Evolutionary conservation across 2,329 filamentous ascomycete genomes (phyloP).

Genomic region (Neofusicoccum cordaticola): DNA sequence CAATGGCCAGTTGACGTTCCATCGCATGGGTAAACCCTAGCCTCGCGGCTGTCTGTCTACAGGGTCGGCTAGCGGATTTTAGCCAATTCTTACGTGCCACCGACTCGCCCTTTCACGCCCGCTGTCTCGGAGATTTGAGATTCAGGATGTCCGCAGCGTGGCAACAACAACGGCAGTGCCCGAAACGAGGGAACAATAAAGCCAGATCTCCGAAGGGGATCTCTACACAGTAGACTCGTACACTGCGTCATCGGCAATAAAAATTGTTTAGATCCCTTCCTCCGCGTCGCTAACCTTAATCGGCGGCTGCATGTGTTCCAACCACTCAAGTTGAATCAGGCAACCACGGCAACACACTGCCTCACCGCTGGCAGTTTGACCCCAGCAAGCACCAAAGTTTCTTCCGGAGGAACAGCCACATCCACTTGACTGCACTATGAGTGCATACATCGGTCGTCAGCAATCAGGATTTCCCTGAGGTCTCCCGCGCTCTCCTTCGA

Average conservation of each 20-base stretch:
- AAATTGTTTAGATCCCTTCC: background rate
- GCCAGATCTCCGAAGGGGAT: too few species aligned
- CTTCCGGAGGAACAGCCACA: background rate
- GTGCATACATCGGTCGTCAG: too few species aligned
- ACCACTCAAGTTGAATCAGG: background rate
- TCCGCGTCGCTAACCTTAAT: background rate
- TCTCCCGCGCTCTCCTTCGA: too few species aligned
- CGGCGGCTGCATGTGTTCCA: background rate
- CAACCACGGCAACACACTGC: too few species aligned
- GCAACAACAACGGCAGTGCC: background rate
- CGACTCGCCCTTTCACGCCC: background rate
- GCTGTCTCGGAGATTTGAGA: background rate
- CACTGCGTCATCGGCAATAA: too few species aligned
- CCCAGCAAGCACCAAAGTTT: background rate
- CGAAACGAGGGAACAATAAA: too few species aligned
- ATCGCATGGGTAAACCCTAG: background rate
- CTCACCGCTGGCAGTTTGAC: background rate
- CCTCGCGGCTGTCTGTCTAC: background rate
- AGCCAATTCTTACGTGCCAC: background rate
- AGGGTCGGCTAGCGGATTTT: background rate
- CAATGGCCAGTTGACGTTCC: background rate
- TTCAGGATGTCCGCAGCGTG: background rate
- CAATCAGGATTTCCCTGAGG: too few species aligned
- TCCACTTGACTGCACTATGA: background rate
- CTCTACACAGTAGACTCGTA: too few species aligned